Conservation (phyloP, 495 filamentous ascomycete species). For the Trichoderma parareesei region DNA sequence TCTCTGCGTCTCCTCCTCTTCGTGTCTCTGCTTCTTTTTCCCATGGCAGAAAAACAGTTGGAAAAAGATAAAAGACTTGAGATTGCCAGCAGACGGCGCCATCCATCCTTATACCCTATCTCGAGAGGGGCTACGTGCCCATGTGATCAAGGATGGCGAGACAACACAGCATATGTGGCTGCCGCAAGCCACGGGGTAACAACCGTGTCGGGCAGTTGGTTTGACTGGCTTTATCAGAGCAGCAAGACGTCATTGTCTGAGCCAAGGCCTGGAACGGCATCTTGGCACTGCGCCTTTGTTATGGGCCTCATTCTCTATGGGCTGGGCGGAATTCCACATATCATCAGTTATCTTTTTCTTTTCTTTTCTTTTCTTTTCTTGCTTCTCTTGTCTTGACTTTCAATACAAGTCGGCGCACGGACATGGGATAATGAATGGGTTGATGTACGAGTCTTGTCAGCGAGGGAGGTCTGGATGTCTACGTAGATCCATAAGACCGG, state of each 20-base stretch:
- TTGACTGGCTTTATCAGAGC: neutral
- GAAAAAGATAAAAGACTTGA: neutral
- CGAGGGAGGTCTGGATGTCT: neutral
- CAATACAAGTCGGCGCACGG: neutral
- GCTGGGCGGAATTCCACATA: neutral
- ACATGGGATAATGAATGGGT: neutral
- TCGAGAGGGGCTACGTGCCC: neutral
- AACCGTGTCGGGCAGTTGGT: neutral
- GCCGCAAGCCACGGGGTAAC: neutral
- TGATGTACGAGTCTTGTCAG: neutral
- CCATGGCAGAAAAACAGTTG: neutral
- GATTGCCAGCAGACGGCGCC: neutral
- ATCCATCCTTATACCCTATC: slow-evolving; percentile 5
- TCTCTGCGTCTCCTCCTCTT: neutral
- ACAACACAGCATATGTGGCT: slow-evolving; percentile 1
- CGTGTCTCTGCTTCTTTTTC: neutral
- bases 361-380: neutral
- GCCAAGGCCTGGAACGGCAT: slow-evolving; percentile 5
- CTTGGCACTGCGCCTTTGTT: neutral
- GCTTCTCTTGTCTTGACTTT: neutral
- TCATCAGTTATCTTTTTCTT: neutral
- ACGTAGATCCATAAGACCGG: neutral
- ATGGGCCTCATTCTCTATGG: neutral
- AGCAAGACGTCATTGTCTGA: slow-evolving; percentile 3
- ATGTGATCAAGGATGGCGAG: slow-evolving; percentile 2